Conservation (phyloP, 1,284 basidiomycete species). For the Ustilago hordei region DNA sequence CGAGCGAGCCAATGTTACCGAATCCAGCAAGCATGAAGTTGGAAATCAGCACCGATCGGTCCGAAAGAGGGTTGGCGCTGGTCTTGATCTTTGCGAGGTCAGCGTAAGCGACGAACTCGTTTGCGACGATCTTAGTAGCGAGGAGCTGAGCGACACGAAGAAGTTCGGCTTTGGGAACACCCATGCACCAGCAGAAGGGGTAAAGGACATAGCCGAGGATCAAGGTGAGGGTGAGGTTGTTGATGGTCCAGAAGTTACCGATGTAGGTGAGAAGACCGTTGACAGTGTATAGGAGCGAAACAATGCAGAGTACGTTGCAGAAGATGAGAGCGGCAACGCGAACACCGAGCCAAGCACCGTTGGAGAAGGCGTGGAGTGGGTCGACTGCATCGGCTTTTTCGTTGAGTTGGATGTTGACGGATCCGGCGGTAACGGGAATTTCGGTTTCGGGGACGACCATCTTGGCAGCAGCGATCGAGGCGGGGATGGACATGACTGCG, state of each 20-base stretch:
- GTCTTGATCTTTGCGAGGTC: slow-evolving; percentile 55
- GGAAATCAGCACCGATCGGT: slow-evolving; percentile 79
- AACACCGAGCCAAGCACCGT: slow-evolving; percentile 86
- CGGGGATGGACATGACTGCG: slow-evolving; percentile 93
- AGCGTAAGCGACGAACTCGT: slow-evolving; percentile 83
- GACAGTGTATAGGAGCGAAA: slow-evolving; percentile 79
- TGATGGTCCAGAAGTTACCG: slow-evolving; percentile 85
- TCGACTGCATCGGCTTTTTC: slow-evolving; percentile 73
- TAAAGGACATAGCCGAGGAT: slow-evolving; percentile 86
- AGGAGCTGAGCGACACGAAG: slow-evolving; percentile 74
- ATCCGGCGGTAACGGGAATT: slow-evolving; percentile 85
- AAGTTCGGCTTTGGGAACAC: slow-evolving; percentile 71
- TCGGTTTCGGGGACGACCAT: slow-evolving; percentile 84
- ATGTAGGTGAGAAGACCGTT: slow-evolving; percentile 90
- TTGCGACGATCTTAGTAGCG: slow-evolving; percentile 84
- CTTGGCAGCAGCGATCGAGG: slow-evolving; percentile 90
- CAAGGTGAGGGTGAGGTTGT: slow-evolving; percentile 82
- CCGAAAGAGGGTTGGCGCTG: slow-evolving; percentile 75
- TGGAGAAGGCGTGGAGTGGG: slow-evolving; percentile 86
- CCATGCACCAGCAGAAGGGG: slow-evolving; percentile 77
- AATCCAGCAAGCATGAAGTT: slow-evolving; percentile 89
- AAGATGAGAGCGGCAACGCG: slow-evolving; percentile 87
- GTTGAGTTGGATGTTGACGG: slow-evolving; percentile 81
- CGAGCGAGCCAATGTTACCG: slow-evolving; percentile 81
- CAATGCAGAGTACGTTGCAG: slow-evolving; percentile 81